Evolutionary conservation across 106 monocot genomes (phyloP), one percentile per base, ranked within the genome.

Genomic region (Allium cepa): DNA sequence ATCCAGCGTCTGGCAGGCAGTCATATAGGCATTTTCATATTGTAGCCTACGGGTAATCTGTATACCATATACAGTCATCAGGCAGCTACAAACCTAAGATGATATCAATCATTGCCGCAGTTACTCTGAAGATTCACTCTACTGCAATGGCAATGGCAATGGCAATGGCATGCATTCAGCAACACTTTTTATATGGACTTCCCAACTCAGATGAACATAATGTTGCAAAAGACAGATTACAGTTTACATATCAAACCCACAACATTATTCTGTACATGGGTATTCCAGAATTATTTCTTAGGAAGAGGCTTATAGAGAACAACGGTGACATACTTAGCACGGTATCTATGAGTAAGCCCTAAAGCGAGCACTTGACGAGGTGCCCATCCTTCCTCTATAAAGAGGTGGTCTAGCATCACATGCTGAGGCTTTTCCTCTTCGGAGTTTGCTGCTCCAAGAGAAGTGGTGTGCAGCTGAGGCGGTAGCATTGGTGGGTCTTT

Each of bases 401-500:
- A 95, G 18, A 95, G 71, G 73, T 95, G 94, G 79, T 95, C 81
- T 3, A 95, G 88, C 17, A 87, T 80, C 2, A 90, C 94, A 66
- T 94, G 94, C 63, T 79, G 82, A 4, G 87, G 90, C 60, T 75
- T 87, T 10, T 18, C 15, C 17, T 67, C 62, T 12, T 62, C 45
- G 10, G n/a, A 15, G 7, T 15, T 10, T 59, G 59, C 17, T 2
- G 17, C 59, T 14, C 78, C 83, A 10, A 86, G 80, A 22, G 83
- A 76, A 3, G 80, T 75, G 68, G 81, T 74, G 61, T 81, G 80
- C 9, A 87, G 69, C 69, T 83, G 83, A 0, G 83, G 56, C 2
- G 87, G 87, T 46, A 83, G 74, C 16, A 60, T 57, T 5, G 75
- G 78, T n/a, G 81, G 88, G 56, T 83, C 88, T 72, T 87, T 83